Evolutionary conservation across 345 rosid genomes (phyloP).

Genomic region (Passiflora organensis): DNA sequence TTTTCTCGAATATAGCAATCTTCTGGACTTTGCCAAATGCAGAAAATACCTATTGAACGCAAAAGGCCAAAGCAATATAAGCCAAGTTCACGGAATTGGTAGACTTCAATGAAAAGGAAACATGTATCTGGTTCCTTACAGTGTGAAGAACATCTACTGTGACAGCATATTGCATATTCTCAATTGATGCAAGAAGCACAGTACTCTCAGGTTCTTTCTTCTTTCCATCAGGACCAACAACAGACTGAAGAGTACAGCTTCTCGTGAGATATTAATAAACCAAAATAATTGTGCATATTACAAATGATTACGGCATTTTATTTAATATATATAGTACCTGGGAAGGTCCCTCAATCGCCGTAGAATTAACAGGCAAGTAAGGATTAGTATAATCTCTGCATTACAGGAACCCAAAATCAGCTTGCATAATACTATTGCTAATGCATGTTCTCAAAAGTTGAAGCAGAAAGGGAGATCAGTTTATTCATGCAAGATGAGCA

Average conservation of each 20-base stretch:
- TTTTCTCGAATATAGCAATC: conserved; percentile 93
- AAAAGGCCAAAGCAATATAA: neutral
- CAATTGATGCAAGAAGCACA: conserved; percentile 89
- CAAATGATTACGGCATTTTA: neutral
- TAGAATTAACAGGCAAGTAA: conserved; percentile 93
- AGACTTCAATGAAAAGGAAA: conserved; percentile 4
- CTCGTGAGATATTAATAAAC: conserved; percentile 5
- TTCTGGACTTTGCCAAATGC: conserved; percentile 88
- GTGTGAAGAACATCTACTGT: conserved; percentile 88
- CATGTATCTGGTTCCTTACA: conserved; percentile 38
- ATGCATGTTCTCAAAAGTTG: too few species aligned
- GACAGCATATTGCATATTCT: conserved; percentile 97
- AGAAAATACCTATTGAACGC: conserved; percentile 60
- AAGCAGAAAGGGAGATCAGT: too few species aligned
- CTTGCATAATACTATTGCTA: too few species aligned
- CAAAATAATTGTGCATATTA: too few species aligned
- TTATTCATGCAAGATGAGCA: too few species aligned
- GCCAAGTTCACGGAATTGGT: conserved; percentile 1
- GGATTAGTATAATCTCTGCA: conserved; percentile 96
- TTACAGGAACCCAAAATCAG: conserved; percentile 11
- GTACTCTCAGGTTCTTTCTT: conserved; percentile 85
- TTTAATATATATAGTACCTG: conserved; percentile 44
- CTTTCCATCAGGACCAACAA: conserved; percentile 85
- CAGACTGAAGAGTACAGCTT: conserved; percentile 44
- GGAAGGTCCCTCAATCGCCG: conserved; percentile 74